Conservation (phyloP, 2,329 filamentous ascomycete species). For the Phaeosphaeria sp. region DNA sequence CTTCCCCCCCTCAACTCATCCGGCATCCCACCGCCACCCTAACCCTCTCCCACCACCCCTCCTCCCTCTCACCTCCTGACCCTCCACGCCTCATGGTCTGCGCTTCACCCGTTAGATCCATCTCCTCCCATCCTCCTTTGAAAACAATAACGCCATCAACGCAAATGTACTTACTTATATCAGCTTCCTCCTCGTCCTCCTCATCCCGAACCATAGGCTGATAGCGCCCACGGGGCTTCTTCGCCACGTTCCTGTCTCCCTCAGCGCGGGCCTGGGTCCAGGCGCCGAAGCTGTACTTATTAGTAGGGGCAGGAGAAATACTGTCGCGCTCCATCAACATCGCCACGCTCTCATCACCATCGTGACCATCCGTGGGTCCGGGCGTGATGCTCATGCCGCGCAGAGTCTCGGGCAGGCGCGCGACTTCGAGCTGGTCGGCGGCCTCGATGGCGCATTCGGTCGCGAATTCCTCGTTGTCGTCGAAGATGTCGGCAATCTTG, state of each 20-base stretch:
- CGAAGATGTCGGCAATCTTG: background rate
- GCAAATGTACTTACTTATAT: slow-evolving; percentile 16
- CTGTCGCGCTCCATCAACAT: background rate
- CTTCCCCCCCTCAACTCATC: background rate
- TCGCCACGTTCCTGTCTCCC: slow-evolving; percentile 9
- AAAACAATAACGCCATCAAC: slow-evolving; percentile 10
- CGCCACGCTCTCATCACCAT: background rate
- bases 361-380: background rate
- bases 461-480: background rate
- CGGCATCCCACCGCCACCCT: background rate
- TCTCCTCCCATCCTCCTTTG: background rate
- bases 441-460: slow-evolving; percentile 3
- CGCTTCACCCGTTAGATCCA: slow-evolving; percentile 6
- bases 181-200: slow-evolving; percentile 7
- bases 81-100: slow-evolving; percentile 8
- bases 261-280: slow-evolving; percentile 8
- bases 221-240: background rate
- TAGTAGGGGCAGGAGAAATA: background rate
- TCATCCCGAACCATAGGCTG: background rate
- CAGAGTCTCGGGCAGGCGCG: background rate
- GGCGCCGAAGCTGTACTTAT: background rate
- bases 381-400: slow-evolving; percentile 20
- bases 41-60: background rate
- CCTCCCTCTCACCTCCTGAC: slow-evolving; percentile 1
- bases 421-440: background rate